These are phyloP conservation scores for Cryptococcus depauperatus DNA, from an alignment of 1,284 basidiomycete species.

Conservation along the genomic window DNA sequence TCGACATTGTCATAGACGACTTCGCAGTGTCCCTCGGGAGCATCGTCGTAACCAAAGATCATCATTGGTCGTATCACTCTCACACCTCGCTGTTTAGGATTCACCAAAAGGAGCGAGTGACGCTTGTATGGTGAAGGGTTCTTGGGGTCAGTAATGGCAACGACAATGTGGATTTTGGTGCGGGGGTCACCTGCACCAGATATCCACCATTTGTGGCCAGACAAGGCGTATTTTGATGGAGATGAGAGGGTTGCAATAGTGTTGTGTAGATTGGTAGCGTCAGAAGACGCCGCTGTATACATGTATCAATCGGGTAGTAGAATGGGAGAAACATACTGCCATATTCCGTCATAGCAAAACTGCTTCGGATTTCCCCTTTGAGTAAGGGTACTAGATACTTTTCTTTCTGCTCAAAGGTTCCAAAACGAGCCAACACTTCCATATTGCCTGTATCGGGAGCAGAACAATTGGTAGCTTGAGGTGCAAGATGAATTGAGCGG, in stretches of 20 bases:
- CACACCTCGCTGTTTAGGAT: conserved; percentile 77
- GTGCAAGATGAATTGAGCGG: conserved; percentile 67
- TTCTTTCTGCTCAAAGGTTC: conserved; percentile 77
- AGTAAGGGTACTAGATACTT: conserved; percentile 82
- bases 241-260: conserved; percentile 68
- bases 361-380: conserved; percentile 85
- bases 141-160: conserved; percentile 51
- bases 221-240: conserved; percentile 68
- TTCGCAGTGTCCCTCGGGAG: conserved; percentile 93
- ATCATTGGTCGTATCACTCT: conserved; percentile 83
- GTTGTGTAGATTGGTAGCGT: conserved; percentile 90
- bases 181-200: conserved; percentile 93
- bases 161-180: conserved; percentile 79
- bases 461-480: conserved; percentile 82
- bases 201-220: conserved; percentile 99
- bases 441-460: conserved; percentile 95
- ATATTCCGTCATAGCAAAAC: conserved; percentile 91
- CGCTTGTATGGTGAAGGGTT: conserved; percentile 57
- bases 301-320: neutral
- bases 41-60: conserved; percentile 90
- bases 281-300: conserved; percentile 74
- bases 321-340: conserved; percentile 53
- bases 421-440: conserved; percentile 95
- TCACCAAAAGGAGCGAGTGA: conserved; percentile 90
- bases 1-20: conserved; percentile 89